Evolutionary conservation across 1,284 basidiomycete species (phyloP).

Genomic region (Crocinoboletus sp.): DNA sequence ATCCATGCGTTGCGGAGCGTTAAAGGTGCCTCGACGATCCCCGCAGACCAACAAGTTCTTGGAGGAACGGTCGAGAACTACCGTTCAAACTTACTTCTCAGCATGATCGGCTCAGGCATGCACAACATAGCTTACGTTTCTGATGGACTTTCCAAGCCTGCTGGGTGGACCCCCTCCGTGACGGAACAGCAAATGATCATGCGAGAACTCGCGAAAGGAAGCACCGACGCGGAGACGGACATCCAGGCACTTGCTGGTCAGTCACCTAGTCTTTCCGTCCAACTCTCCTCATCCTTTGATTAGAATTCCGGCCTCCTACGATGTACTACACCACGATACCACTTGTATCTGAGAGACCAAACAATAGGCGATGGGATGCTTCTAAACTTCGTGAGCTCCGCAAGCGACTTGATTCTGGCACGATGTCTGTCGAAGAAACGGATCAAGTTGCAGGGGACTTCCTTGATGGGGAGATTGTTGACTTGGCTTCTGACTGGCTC

Average conservation of each 20-base stretch:
- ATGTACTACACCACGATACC: slow-evolving; percentile 96
- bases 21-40: slow-evolving; percentile 83
- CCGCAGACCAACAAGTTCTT: slow-evolving; percentile 88
- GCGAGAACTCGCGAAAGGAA: slow-evolving; percentile 82
- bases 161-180: slow-evolving; percentile 62
- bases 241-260: slow-evolving; percentile 79
- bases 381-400: slow-evolving; percentile 91
- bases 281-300: slow-evolving; percentile 2
- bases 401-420: slow-evolving; percentile 76
- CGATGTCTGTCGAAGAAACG: slow-evolving; percentile 81
- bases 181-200: slow-evolving; percentile 96
- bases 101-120: slow-evolving; percentile 83
- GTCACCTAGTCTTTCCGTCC: slow-evolving; percentile 27
- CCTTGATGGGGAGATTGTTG: slow-evolving; percentile 87
- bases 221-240: slow-evolving; percentile 75
- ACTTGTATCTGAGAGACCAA: slow-evolving; percentile 74
- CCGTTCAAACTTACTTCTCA: slow-evolving; percentile 84
- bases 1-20: slow-evolving; percentile 82
- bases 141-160: slow-evolving; percentile 54
- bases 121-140: slow-evolving; percentile 54
- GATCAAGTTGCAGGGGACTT: slow-evolving; percentile 89
- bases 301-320: slow-evolving; percentile 81
- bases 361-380: slow-evolving; percentile 91
- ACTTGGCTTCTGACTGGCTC: slow-evolving; percentile 97
- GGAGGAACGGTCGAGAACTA: slow-evolving; percentile 93